A percentile compares a stretch with the other conserved stretches of the same genome.
These are phyloP conservation scores for Rubia peregrina DNA, from an alignment of 305 asterid species.

Conservation along the genomic window DNA sequence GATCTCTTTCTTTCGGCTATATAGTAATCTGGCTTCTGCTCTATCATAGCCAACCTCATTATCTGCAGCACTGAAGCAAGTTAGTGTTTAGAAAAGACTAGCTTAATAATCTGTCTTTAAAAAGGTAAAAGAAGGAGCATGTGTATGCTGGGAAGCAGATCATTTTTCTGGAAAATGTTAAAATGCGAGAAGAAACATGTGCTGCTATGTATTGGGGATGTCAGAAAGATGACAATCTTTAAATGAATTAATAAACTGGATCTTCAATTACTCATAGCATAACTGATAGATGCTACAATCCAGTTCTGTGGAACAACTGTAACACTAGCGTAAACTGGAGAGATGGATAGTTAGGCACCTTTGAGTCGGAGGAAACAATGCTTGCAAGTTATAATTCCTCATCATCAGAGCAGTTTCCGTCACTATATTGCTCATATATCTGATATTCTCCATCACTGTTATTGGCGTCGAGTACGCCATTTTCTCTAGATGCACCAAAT, in stretches of 20 bases:
- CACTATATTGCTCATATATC: conserved; percentile 68
- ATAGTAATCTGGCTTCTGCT: background rate
- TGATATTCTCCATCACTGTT: conserved; percentile 52
- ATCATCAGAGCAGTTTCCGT: conserved; percentile 49
- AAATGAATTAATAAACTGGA: background rate
- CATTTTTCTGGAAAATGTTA: background rate
- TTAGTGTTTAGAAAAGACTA: background rate
- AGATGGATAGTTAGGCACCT: background rate
- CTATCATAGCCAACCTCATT: background rate
- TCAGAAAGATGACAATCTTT: background rate
- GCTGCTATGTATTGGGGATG: background rate
- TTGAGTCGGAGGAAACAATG: background rate
- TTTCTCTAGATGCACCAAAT: conserved; percentile 32
- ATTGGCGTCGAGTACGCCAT: conserved; percentile 35
- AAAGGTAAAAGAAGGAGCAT: background rate
- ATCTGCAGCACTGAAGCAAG: background rate
- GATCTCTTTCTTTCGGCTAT: background rate
- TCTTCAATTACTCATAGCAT: background rate
- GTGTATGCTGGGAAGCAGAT: background rate
- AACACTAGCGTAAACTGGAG: background rate
- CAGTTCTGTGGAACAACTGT: background rate
- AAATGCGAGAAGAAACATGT: background rate
- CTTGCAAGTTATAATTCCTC: conserved; percentile 35
- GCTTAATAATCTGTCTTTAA: background rate
- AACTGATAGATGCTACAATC: background rate